Evolutionary conservation across 495 filamentous ascomycete genomes (phyloP).

Genomic region (Podospora fimiseda): DNA sequence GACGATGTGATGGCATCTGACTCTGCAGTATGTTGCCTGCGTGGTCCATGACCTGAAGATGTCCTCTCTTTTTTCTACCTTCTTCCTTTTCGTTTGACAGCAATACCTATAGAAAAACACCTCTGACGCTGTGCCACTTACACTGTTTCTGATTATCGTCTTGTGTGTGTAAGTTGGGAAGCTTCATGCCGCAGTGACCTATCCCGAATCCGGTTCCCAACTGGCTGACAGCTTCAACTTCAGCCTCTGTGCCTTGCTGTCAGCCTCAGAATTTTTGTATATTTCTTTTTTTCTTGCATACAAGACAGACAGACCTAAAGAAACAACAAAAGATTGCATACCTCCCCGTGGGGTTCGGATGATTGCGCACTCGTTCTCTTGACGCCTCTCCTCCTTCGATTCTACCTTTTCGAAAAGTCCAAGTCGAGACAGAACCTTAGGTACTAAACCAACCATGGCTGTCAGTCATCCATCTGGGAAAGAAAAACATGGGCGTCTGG

Average conservation of each 20-base stretch:
- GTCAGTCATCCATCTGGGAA: conserved; percentile 54
- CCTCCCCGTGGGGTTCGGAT: too few relatives aligned
- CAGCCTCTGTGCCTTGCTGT: not conserved
- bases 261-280: not conserved
- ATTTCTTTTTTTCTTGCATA: too few relatives aligned
- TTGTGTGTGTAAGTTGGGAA: not conserved
- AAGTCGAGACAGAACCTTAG: not conserved
- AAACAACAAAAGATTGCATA: too few relatives aligned
- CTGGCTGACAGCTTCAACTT: not conserved
- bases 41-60: too few relatives aligned
- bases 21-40: too few relatives aligned
- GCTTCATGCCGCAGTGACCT: not conserved
- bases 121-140: not conserved
- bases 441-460: not conserved
- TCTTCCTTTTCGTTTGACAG: not conserved
- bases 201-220: not conserved
- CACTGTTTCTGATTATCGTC: not conserved
- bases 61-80: not conserved
- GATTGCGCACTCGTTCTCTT: too few relatives aligned
- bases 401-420: too few relatives aligned
- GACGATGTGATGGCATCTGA: not conserved
- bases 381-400: too few relatives aligned
- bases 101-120: too few relatives aligned
- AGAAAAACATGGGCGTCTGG: conserved; percentile 59
- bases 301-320: too few relatives aligned